A percentile compares a stretch with the other conserved stretches of the same genome.
Conservation (phyloP, 1,284 basidiomycete species). For the Microbotryum intermedium region DNA sequence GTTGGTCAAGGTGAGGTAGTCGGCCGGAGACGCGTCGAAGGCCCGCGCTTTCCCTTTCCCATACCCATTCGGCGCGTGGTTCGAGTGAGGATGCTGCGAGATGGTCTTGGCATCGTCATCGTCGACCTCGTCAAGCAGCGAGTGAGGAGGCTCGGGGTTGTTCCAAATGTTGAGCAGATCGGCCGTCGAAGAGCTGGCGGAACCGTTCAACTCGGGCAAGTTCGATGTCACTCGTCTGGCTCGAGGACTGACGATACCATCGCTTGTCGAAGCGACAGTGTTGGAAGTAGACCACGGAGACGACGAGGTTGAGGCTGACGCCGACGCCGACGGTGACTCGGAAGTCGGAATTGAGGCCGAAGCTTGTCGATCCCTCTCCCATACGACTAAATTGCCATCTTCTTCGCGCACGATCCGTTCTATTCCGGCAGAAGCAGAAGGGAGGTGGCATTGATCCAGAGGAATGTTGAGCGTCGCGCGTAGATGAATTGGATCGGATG, state of each 20-base stretch:
- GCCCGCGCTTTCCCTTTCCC: neutral
- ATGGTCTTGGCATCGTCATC: neutral
- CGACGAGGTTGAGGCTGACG: neutral
- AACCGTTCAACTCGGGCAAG: neutral
- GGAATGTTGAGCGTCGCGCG: slow-evolving; percentile 75
- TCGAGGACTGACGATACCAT: slow-evolving; percentile 3
- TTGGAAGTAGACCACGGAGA: neutral
- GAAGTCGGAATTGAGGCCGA: slow-evolving; percentile 7
- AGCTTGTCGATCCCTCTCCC: slow-evolving; percentile 2
- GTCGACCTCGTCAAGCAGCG: neutral
- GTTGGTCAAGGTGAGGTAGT: slow-evolving; percentile 7
- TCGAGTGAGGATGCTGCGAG: slow-evolving; percentile 3
- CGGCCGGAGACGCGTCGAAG: neutral
- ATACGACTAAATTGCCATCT: slow-evolving; percentile 23
- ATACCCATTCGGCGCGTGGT: too few species aligned
- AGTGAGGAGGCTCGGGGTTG: neutral
- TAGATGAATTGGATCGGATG: slow-evolving; percentile 77
- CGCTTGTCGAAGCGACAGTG: neutral
- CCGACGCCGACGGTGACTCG: neutral
- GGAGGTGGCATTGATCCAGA: slow-evolving; percentile 38
- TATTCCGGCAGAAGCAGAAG: slow-evolving; percentile 15
- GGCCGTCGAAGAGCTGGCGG: neutral
- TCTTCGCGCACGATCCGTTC: slow-evolving; percentile 16
- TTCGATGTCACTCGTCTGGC: slow-evolving; percentile 2
- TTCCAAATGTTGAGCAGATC: slow-evolving; percentile 13